phyloP scores from a whole-genome alignment of 2,329 filamentous ascomycete species.

The Emergomyces pasteurianus region DNA sequence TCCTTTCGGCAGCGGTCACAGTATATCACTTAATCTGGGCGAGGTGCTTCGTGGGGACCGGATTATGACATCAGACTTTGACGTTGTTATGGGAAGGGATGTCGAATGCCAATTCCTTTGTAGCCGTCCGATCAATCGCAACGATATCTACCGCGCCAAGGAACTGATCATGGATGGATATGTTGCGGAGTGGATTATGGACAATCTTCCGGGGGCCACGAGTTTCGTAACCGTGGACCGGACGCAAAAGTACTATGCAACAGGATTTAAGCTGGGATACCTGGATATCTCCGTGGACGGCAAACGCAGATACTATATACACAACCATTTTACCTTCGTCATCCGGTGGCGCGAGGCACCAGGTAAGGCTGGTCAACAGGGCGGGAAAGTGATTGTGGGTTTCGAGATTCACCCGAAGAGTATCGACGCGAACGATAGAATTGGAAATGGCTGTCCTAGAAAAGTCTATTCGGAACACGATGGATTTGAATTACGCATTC shows the following conservation, averaged over 20 bases:
- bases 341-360: conserved; percentile 64
- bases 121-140: conserved; percentile 51
- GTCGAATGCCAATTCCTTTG: conserved; percentile 62
- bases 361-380: conserved; percentile 54
- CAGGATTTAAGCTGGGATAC: conserved; percentile 80
- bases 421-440: conserved; percentile 51
- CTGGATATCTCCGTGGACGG: conserved; percentile 51
- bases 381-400: conserved; percentile 70
- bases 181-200: conserved; percentile 86
- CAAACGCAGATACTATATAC: conserved; percentile 58
- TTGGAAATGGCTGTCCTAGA: conserved; percentile 54
- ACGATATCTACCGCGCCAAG: conserved; percentile 54
- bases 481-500: conserved; percentile 57
- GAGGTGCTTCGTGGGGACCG: conserved; percentile 80
- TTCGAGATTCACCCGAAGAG: conserved; percentile 89
- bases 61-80: conserved; percentile 73
- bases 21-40: conserved; percentile 69
- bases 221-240: conserved; percentile 81
- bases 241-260: conserved; percentile 73
- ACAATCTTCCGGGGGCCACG: conserved; percentile 80
- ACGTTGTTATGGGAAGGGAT: conserved; percentile 65
- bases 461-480: conserved; percentile 49
- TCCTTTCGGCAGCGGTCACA: conserved; percentile 62
- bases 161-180: conserved; percentile 68
- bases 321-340: conserved; percentile 81